Conservation (phyloP, 305 asterid species). For the Petunia hybrid region DNA sequence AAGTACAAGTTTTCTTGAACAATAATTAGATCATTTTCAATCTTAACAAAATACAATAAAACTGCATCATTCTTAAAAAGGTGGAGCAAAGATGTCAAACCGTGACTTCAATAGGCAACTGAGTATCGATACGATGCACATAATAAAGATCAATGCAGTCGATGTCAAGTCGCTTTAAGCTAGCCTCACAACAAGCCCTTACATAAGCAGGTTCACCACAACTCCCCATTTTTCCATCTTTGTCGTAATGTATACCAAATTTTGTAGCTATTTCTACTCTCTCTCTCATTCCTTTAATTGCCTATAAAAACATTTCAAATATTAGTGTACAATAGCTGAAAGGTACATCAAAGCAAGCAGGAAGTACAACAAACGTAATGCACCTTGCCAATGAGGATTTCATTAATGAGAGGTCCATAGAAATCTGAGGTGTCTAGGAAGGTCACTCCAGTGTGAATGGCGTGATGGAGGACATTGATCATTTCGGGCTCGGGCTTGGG, state of each 20-base stretch:
- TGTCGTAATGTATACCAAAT: constrained; percentile 35
- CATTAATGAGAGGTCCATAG: constrained; percentile 40
- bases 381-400: constrained; percentile 38
- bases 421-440: constrained; percentile 40
- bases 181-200: constrained; percentile 57
- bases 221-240: constrained; percentile 33
- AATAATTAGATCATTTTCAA: not conserved
- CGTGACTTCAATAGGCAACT: constrained; percentile 60
- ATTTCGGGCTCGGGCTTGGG: constrained; percentile 39
- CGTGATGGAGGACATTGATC: constrained; percentile 38
- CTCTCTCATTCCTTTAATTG: constrained; percentile 44
- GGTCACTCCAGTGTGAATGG: constrained; percentile 35
- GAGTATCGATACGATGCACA: constrained; percentile 52
- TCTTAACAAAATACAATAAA: not conserved
- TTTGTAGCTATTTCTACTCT: constrained; percentile 50
- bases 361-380: not conserved
- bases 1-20: not conserved
- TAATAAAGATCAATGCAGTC: constrained; percentile 59
- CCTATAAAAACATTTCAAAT: no score
- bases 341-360: not conserved
- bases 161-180: constrained; percentile 55
- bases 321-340: not conserved
- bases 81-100: constrained; percentile 31
- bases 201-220: constrained; percentile 52
- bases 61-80: not conserved